Evolutionary conservation across 306 rosid species (phyloP).

Genomic region (Mimosa pudica): DNA sequence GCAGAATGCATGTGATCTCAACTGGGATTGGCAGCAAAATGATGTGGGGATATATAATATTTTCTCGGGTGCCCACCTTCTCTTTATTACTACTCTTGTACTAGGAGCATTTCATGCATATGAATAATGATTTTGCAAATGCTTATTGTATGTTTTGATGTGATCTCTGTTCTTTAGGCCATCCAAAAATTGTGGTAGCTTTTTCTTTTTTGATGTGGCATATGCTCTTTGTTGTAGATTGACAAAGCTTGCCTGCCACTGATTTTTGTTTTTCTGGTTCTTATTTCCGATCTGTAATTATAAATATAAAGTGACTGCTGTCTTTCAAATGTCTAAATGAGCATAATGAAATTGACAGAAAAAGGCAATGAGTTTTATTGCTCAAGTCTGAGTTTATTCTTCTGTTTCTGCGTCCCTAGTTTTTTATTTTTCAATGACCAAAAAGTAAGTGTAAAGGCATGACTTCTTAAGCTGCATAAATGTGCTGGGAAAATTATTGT

Average conservation of each 20-base stretch:
- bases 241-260: slow-evolving; percentile 33
- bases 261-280: slow-evolving; percentile 31
- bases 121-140: slow-evolving; percentile 39
- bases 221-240: slow-evolving; percentile 35
- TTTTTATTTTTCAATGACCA: not conserved
- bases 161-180: slow-evolving; percentile 34
- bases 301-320: not conserved
- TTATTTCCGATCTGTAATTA: slow-evolving; percentile 31
- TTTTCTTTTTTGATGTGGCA: slow-evolving; percentile 38
- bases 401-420: not conserved
- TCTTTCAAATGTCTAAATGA: not conserved
- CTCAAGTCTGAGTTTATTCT: not conserved
- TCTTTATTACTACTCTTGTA: slow-evolving; percentile 45
- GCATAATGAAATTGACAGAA: not conserved
- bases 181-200: slow-evolving; percentile 37
- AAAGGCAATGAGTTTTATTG: not conserved
- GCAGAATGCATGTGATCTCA: slow-evolving; percentile 41
- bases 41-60: slow-evolving; percentile 11
- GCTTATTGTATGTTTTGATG: slow-evolving; percentile 49
- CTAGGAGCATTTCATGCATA: slow-evolving; percentile 45
- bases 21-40: slow-evolving; percentile 44
- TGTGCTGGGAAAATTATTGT: not conserved
- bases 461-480: not conserved
- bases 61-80: slow-evolving; percentile 35
- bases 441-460: not conserved